Percentiles rank a stretch among this genome's conserved stretches.
These are phyloP conservation scores for Setaria viridis DNA, from an alignment of 202 grass and related monocot genomes.

Conservation along the genomic window DNA sequence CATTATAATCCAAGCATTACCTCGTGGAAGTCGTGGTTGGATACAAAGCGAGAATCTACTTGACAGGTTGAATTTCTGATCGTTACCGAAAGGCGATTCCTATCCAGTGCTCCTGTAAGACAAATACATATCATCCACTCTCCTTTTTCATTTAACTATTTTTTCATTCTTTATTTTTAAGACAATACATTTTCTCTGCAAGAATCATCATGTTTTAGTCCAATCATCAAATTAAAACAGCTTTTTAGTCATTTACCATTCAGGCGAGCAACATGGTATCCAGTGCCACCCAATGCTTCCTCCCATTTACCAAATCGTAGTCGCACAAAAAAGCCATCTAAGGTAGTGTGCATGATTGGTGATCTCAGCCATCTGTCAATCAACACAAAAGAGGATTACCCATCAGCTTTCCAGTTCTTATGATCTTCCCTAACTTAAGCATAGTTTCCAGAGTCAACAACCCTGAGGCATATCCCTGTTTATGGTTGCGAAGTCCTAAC, in stretches of 20 bases:
- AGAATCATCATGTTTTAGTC: not conserved
- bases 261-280: slow-evolving; percentile 84
- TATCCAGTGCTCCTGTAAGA: slow-evolving; percentile 78
- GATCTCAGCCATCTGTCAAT: slow-evolving; percentile 75
- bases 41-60: slow-evolving; percentile 81
- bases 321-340: slow-evolving; percentile 91
- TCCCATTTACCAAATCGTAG: slow-evolving; percentile 90
- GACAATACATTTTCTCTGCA: slow-evolving; percentile 28
- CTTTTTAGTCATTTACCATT: slow-evolving; percentile 69
- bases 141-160: not conserved
- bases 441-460: slow-evolving; percentile 24
- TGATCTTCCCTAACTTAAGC: slow-evolving; percentile 17
- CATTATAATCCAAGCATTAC: slow-evolving; percentile 49
- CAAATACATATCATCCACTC: slow-evolving; percentile 25
- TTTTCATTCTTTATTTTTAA: too few relatives aligned
- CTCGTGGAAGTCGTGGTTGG: slow-evolving; percentile 91
- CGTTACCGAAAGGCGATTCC: slow-evolving; percentile 76
- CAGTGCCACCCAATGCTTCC: slow-evolving; percentile 79
- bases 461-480: slow-evolving; percentile 18
- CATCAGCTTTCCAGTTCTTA: slow-evolving; percentile 9
- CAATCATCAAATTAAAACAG: slow-evolving; percentile 31
- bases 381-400: slow-evolving; percentile 32
- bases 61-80: slow-evolving; percentile 72
- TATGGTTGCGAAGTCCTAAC: not conserved
- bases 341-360: slow-evolving; percentile 53